Evolutionary conservation across 2,329 filamentous ascomycete species (phyloP), one percentile per base, ranked within the genome.

Genomic region (Rhinocladiella similis): DNA sequence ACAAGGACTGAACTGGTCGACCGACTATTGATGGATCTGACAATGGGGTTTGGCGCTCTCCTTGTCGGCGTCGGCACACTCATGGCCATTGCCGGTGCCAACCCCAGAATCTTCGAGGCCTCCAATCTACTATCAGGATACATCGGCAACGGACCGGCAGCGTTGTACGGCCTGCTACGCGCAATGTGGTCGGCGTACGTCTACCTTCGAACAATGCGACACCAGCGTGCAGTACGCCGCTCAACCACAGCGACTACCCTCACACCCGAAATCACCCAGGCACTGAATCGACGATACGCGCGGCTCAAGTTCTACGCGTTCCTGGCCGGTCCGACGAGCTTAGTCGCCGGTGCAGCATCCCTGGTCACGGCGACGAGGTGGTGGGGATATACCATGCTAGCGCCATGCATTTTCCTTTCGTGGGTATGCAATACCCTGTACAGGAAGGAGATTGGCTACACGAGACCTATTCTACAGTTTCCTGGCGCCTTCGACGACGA

Each of bases 111-210:
- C 0, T 83, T 68, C 53, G 3, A 68, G 0, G 75, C 77, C 0
- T 81, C 77, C 62, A 84, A 84, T 53, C 65, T 83, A 1, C 65
- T 83, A 0, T 82, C 81, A 0, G 81, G 81, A 1, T 83, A 82
- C 56, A 70, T 84, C 16, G 81, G 81, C 2, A 83, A 84, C 55
- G 70, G 74, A 0, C 74, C 78, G 1, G 74, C 79, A 1, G 79
- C 79, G 0, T 20, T 77, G 0, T 83, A 77, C 46, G 81, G 79
- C 1, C 50, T 82, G 0, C 52, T 75, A 41, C 83, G 82, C 63
- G 72, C 74, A 0, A 49, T 68, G 4, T 83, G 80, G 81, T 79
- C 78, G 0, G 61, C 60, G 0, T 77, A 73, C 56, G 66, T 83
- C 1, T 74, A 73, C 27, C 47, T 50, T 1, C 73, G 76, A 13